A percentile compares a stretch with the other conserved stretches of the same genome.
Evolutionary conservation across 2,329 filamentous ascomycete species (phyloP).

Genomic region (Escovopsis weberi): DNA sequence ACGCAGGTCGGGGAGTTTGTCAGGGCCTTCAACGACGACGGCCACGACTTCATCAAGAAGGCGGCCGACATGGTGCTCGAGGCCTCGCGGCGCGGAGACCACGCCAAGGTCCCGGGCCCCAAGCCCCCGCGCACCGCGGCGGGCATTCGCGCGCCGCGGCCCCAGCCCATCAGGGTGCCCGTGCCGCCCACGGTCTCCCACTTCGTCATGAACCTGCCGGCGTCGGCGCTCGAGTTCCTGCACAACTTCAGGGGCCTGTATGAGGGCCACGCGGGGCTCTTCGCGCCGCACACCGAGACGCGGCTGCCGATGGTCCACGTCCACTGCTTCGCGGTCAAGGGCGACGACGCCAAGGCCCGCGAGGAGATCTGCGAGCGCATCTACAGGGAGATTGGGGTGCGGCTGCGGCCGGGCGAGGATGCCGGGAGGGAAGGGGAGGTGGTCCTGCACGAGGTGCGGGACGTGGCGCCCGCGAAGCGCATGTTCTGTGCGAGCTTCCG

Average conservation of each 20-base stretch:
- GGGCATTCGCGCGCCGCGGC: constrained; percentile 15
- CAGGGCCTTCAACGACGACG: constrained; percentile 67
- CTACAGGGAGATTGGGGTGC: constrained; percentile 24
- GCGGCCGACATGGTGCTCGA: constrained; percentile 47
- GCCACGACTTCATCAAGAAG: constrained; percentile 60
- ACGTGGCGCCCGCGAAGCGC: constrained; percentile 84
- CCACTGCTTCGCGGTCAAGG: constrained; percentile 87
- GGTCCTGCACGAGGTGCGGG: constrained; percentile 56
- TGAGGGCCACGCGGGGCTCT: constrained; percentile 50
- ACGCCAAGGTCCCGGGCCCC: constrained; percentile 34
- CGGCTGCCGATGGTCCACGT: constrained; percentile 73
- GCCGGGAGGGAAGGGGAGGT: constrained; percentile 28
- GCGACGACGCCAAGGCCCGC: constrained; percentile 53
- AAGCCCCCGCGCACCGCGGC: constrained; percentile 20
- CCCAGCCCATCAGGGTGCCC: constrained; percentile 26
- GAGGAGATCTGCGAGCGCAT: constrained; percentile 32
- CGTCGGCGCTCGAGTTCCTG: constrained; percentile 75
- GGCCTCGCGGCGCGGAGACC: constrained; percentile 35
- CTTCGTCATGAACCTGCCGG: constrained; percentile 96
- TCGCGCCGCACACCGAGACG: constrained; percentile 41
- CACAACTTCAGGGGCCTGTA: constrained; percentile 57
- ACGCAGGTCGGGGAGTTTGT: constrained; percentile 52
- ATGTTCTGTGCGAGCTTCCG: constrained; percentile 96
- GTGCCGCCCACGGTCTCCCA: constrained; percentile 72
- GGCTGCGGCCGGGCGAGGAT: constrained; percentile 22